A percentile compares a stretch with the other conserved stretches of the same genome.
phyloP scores from a whole-genome alignment of 345 rosid species.

The Brassica rapa region DNA sequence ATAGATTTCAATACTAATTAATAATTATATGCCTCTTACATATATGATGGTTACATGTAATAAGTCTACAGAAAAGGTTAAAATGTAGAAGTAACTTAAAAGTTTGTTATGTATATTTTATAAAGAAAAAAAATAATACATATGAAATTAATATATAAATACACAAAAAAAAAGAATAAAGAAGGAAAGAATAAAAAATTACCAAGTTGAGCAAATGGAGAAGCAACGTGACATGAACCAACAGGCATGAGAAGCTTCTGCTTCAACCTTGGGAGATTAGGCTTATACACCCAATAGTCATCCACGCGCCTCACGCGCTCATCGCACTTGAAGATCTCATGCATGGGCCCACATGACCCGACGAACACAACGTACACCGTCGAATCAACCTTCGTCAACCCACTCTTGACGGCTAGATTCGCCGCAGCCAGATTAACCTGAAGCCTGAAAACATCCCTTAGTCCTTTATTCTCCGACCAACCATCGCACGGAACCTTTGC shows the following conservation, averaged over 20 bases:
- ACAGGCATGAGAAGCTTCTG: conserved; percentile 74
- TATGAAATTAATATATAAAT: background rate
- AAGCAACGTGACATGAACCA: conserved; percentile 80
- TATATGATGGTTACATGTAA: background rate
- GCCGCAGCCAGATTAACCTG: conserved; percentile 84
- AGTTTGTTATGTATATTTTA: background rate
- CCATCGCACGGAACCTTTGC: conserved; percentile 64
- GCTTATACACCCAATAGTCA: conserved; percentile 73
- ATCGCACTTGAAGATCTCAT: conserved; percentile 74
- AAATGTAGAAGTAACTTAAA: background rate
- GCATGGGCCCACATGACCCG: conserved; percentile 81
- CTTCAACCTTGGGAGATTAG: conserved; percentile 52
- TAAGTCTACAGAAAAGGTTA: background rate
- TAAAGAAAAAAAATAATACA: background rate
- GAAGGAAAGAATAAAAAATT: background rate
- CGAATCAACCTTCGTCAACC: conserved; percentile 35
- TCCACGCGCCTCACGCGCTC: conserved; percentile 58
- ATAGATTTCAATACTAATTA: background rate
- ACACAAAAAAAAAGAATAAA: background rate
- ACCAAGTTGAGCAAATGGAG: conserved; percentile 52
- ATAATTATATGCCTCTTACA: background rate
- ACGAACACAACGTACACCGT: conserved; percentile 55
- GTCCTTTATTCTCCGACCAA: conserved; percentile 41
- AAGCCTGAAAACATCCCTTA: conserved; percentile 68
- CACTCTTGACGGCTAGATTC: conserved; percentile 58